Evolutionary conservation across 805 yeast genomes (phyloP).

Genomic region (Zygosaccharomyces kombuchaensis): DNA sequence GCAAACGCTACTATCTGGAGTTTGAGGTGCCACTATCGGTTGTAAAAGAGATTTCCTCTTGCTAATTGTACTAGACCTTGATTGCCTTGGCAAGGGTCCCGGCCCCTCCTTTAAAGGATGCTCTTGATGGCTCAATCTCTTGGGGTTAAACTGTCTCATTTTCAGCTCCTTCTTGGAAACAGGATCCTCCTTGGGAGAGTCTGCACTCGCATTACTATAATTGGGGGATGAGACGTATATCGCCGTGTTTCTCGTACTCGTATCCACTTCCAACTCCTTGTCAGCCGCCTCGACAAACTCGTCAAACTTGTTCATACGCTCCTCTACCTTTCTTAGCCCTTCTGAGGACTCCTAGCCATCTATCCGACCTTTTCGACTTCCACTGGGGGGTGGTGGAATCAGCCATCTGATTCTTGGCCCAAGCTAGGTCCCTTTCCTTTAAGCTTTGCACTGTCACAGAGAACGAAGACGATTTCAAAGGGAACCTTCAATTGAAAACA

Average conservation of each 20-base stretch:
- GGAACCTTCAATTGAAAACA: neutral
- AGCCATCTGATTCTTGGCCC: too few species aligned
- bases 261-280: slow-evolving; percentile 34
- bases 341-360: neutral
- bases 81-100: neutral
- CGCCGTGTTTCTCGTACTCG: slow-evolving; percentile 27
- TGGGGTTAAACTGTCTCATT: slow-evolving; percentile 21
- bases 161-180: slow-evolving; percentile 4
- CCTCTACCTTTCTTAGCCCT: neutral
- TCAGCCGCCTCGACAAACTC: slow-evolving; percentile 37
- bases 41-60: slow-evolving; percentile 29
- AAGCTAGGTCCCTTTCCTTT: neutral
- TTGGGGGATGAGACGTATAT: slow-evolving; percentile 15
- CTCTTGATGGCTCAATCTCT: slow-evolving; percentile 16
- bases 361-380: neutral
- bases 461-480: neutral
- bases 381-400: too few species aligned
- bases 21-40: slow-evolving; percentile 24
- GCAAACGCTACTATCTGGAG: slow-evolving; percentile 11
- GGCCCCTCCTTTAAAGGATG: slow-evolving; percentile 17
- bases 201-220: slow-evolving; percentile 7
- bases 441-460: neutral
- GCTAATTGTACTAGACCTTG: slow-evolving; percentile 15
- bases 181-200: slow-evolving; percentile 7
- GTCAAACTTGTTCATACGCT: slow-evolving; percentile 33